A percentile compares a stretch with the other conserved stretches of the same genome.
These are phyloP conservation scores for Lactarius trivialis DNA, from an alignment of 768 basidiomycete species.

Conservation along the genomic window DNA sequence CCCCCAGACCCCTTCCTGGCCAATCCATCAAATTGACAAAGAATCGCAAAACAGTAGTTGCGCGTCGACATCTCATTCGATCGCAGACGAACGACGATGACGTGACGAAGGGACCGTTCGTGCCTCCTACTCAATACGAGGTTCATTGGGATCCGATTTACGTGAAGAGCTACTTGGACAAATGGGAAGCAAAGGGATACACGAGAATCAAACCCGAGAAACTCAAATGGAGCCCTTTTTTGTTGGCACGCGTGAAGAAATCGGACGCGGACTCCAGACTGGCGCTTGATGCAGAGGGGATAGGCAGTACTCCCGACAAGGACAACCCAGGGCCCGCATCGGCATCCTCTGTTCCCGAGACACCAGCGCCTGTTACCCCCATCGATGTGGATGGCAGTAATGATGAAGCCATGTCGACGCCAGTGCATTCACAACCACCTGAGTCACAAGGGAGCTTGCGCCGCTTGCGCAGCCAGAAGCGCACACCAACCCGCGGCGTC, in stretches of 20 bases:
- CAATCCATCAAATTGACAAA: conserved; percentile 71
- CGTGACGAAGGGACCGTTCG: conserved; percentile 46
- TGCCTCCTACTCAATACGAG: conserved; percentile 62
- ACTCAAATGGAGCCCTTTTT: conserved; percentile 93
- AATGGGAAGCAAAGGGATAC: conserved; percentile 76
- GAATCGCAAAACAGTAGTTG: conserved; percentile 58
- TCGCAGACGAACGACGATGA: conserved; percentile 43
- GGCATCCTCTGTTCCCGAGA: conserved; percentile 19
- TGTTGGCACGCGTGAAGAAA: conserved; percentile 47
- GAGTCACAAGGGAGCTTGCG: conserved; percentile 9
- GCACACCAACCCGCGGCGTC: not conserved
- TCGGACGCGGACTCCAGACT: conserved; percentile 22
- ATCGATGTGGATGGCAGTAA: conserved; percentile 11
- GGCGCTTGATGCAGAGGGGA: conserved; percentile 7
- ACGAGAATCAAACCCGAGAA: conserved; percentile 70
- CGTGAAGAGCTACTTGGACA: conserved; percentile 57
- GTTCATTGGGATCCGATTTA: conserved; percentile 66
- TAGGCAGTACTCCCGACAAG: conserved; percentile 13
- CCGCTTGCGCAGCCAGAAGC: conserved; percentile 19
- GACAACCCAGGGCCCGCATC: conserved; percentile 13
- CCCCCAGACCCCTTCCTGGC: conserved; percentile 61
- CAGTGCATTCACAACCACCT: conserved; percentile 17
- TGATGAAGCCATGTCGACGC: conserved; percentile 9
- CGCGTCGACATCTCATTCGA: conserved; percentile 58
- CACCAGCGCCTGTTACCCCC: conserved; percentile 18